Evolutionary conservation across 2,329 filamentous ascomycete genomes (phyloP), one percentile per base, ranked within the genome.

Genomic region (Catunica adiposa): DNA sequence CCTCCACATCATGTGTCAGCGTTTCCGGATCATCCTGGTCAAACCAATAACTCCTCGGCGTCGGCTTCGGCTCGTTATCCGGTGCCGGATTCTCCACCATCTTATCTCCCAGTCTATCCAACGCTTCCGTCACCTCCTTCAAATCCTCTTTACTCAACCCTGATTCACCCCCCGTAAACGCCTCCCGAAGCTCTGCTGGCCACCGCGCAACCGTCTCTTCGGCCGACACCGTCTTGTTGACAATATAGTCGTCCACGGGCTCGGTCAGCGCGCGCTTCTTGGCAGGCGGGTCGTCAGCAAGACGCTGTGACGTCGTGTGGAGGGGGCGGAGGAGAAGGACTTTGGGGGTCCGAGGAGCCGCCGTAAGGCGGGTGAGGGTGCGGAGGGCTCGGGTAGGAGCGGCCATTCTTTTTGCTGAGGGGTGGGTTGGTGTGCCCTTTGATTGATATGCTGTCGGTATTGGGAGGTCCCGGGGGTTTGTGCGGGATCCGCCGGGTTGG

Each of bases 1-100:
- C 68, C 56, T 82, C 77, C 1, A 71, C 68, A 61, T 79, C 73
- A 59, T 79, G 73, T 17, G 68, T 70, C 56, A 73, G 66, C 31
- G 67, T 66, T 52, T 76, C 73, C 14, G 67, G 65, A 60, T 76
- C 74, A n/a, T 72, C 70, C 40, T 71, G 68, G 60, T 73, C 70
- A 62, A 68, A 72, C 73, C 74, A 77, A 57, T 76, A 74, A 3
- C 67, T 67, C 47, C 65, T 62, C 61, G 61, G 69, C 61, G 67
- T 68, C 11, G 66, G 65, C 55, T 62, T 66, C 37, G 56, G 50
- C n/a, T 58, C 53, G 25, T 50, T 51, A 25, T 52, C 38, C n/a
- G 53, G 53, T 29, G 38, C 56, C 23, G 56, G 55, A 11, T 53
- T 55, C 34, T 58, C 52, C 25, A 50, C 40, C 6, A 66, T 53